These are phyloP conservation scores for Clathrospora elynae DNA, from an alignment of 2,329 filamentous ascomycete species.

Conservation along the genomic window DNA sequence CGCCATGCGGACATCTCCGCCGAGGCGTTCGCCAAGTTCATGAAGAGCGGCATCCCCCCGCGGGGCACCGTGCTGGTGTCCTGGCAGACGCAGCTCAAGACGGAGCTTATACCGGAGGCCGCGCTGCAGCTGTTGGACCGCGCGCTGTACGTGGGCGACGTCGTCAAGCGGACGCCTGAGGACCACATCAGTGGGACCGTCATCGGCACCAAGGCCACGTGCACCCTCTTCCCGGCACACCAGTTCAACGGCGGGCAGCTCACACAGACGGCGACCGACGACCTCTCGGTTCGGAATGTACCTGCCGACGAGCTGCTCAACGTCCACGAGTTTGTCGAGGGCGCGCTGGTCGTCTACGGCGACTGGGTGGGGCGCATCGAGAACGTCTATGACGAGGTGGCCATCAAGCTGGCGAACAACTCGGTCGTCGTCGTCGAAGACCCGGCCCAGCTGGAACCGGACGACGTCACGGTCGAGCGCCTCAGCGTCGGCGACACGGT, in stretches of 20 bases:
- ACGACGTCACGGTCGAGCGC: constrained; percentile 43
- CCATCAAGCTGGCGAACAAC: constrained; percentile 58
- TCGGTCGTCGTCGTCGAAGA: constrained; percentile 60
- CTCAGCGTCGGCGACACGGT: constrained; percentile 57
- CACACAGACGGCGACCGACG: constrained; percentile 32
- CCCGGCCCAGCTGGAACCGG: constrained; percentile 49
- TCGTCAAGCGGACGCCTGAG: constrained; percentile 57
- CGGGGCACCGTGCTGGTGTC: constrained; percentile 58
- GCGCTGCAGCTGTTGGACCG: constrained; percentile 60
- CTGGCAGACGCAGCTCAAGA: constrained; percentile 52
- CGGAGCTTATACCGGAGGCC: constrained; percentile 50
- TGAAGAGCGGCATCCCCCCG: constrained; percentile 55
- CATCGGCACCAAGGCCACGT: constrained; percentile 54
- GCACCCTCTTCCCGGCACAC: constrained; percentile 50
- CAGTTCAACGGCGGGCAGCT: constrained; percentile 33
- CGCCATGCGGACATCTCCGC: constrained; percentile 40
- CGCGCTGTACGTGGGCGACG: constrained; percentile 59
- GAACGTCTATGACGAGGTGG: constrained; percentile 56
- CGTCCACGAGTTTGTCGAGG: constrained; percentile 54
- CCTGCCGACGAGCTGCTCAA: constrained; percentile 54
- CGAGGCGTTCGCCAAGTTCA: constrained; percentile 47
- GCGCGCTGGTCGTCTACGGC: constrained; percentile 59
- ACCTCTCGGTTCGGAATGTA: constrained; percentile 48
- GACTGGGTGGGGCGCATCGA: constrained; percentile 63
- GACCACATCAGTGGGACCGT: constrained; percentile 61